phyloP scores from a whole-genome alignment of 2,329 filamentous ascomycete genomes.

The Phoma sp. region DNA sequence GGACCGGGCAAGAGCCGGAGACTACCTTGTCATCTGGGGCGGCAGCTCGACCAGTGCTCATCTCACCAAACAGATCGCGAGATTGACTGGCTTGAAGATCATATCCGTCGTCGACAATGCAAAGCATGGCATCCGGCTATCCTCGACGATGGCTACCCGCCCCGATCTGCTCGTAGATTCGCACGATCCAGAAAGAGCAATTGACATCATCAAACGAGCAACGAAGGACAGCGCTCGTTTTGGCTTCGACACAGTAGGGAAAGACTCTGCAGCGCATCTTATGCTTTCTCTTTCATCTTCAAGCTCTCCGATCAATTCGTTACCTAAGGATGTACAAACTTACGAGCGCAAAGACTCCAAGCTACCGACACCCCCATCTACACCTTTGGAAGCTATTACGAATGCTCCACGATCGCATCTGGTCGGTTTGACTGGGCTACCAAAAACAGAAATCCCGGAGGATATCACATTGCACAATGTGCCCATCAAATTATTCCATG shows the following conservation, averaged over 20 bases:
- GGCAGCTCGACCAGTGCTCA: conserved; percentile 73
- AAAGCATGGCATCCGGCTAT: conserved; percentile 62
- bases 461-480: conserved; percentile 67
- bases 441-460: conserved; percentile 58
- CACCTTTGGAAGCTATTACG: conserved; percentile 24
- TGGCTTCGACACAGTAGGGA: conserved; percentile 71
- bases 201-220: conserved; percentile 67
- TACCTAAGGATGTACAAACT: conserved; percentile 21
- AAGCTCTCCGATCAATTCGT: conserved; percentile 4
- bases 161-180: conserved; percentile 73
- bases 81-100: conserved; percentile 68
- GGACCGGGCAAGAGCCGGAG: conserved; percentile 64
- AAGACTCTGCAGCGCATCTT: conserved; percentile 66
- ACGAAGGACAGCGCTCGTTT: conserved; percentile 66
- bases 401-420: conserved; percentile 58
- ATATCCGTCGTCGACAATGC: conserved; percentile 70
- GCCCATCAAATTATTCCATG: conserved; percentile 78
- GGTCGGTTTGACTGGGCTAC: conserved; percentile 70
- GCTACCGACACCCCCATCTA: conserved; percentile 38
- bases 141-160: conserved; percentile 49
- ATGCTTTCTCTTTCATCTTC: conserved; percentile 57
- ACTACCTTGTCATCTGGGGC: conserved; percentile 78
- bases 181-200: conserved; percentile 67
- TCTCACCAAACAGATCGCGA: conserved; percentile 70
- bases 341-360: conserved; percentile 16